A percentile compares a stretch with the other conserved stretches of the same genome.
These are phyloP conservation scores for Hymenoscyphus scutula DNA, from an alignment of 2,329 filamentous ascomycete genomes.

Conservation along the genomic window DNA sequence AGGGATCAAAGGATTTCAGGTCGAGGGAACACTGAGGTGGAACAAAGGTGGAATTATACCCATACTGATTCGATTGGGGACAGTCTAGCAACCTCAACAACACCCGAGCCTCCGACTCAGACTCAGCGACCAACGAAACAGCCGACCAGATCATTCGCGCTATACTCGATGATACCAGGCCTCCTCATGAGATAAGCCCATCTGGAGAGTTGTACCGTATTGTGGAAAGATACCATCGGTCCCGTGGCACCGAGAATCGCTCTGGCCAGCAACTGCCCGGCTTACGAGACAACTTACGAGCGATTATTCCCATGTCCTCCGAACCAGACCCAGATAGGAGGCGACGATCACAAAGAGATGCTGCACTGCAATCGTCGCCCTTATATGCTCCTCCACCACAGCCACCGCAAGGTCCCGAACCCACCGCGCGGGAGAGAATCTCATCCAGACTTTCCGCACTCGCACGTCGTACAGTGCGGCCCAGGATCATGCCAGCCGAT, in stretches of 20 bases:
- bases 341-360: constrained; percentile 19
- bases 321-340: constrained; percentile 27
- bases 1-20: background rate
- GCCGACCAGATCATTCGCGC: constrained; percentile 39
- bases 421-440: constrained; percentile 8
- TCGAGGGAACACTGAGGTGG: background rate
- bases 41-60: background rate
- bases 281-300: constrained; percentile 17
- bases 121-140: constrained; percentile 27
- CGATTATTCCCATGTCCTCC: constrained; percentile 27
- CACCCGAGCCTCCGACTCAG: constrained; percentile 28
- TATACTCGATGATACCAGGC: constrained; percentile 40
- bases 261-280: constrained; percentile 27
- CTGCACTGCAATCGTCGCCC: constrained; percentile 20
- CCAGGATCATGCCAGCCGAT: constrained; percentile 29
- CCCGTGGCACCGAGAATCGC: constrained; percentile 25
- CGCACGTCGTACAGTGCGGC: constrained; percentile 23
- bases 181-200: constrained; percentile 40
- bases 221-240: constrained; percentile 42
- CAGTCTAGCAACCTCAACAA: constrained; percentile 34
- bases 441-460: constrained; percentile 12
- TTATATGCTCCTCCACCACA: constrained; percentile 28
- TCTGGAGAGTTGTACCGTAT: constrained; percentile 45
- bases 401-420: constrained; percentile 5
- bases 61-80: background rate